A percentile compares a stretch with the other conserved stretches of the same genome.
These are phyloP conservation scores for Rosellinia necatrix DNA, from an alignment of 2,329 filamentous ascomycete species.

Conservation along the genomic window DNA sequence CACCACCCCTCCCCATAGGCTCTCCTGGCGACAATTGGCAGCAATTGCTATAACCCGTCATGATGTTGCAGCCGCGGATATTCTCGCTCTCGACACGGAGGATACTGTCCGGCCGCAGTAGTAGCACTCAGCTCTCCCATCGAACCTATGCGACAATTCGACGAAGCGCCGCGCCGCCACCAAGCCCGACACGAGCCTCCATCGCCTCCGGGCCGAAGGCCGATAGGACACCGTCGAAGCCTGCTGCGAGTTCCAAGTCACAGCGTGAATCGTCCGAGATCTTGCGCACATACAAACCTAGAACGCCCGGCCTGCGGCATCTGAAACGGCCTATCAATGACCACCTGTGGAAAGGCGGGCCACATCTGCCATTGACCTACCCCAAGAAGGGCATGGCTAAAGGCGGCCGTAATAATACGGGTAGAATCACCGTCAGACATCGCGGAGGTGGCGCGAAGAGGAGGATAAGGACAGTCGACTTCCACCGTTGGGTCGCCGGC, in stretches of 20 bases:
- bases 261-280: constrained; percentile 46
- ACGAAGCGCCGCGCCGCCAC: constrained; percentile 25
- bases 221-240: constrained; percentile 24
- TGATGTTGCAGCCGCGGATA: constrained; percentile 42
- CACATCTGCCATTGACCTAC: constrained; percentile 81
- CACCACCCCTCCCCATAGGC: constrained; percentile 10
- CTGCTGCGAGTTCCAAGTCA: constrained; percentile 26
- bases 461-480: constrained; percentile 91
- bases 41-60: constrained; percentile 30
- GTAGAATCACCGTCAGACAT: constrained; percentile 86
- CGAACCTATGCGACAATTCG: constrained; percentile 40
- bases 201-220: constrained; percentile 26
- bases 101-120: constrained; percentile 33
- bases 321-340: constrained; percentile 91
- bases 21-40: constrained; percentile 16
- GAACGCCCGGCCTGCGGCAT: constrained; percentile 91
- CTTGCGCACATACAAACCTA: constrained; percentile 87
- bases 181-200: constrained; percentile 15
- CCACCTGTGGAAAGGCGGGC: constrained; percentile 93
- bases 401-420: constrained; percentile 88
- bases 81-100: constrained; percentile 37
- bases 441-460: constrained; percentile 90
- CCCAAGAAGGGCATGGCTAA: constrained; percentile 91
- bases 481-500: constrained; percentile 76
- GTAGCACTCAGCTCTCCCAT: constrained; percentile 30